Percentiles rank a stretch among this genome's conserved stretches.
Evolutionary conservation across 768 basidiomycete genomes (phyloP).

Genomic region (Kwoniella heveanensis): DNA sequence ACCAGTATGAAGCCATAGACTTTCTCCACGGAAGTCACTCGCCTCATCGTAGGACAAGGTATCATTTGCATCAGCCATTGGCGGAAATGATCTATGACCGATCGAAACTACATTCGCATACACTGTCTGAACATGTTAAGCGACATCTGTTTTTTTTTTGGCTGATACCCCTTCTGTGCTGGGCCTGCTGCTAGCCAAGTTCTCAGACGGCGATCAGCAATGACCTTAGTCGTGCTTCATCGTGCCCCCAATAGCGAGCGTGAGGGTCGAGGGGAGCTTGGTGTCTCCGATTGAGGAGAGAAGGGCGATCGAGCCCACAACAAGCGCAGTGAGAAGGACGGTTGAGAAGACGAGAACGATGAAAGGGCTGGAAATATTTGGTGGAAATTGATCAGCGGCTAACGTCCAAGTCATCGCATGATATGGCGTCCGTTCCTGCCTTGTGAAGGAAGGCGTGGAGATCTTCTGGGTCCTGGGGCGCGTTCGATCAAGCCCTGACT

Average conservation of each 20-base stretch:
- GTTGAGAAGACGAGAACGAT: slow-evolving; percentile 48
- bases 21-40: too few relatives aligned
- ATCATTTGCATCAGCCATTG: not conserved
- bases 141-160: too few relatives aligned
- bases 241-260: slow-evolving; percentile 36
- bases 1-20: too few relatives aligned
- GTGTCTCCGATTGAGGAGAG: slow-evolving; percentile 44
- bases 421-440: too few relatives aligned
- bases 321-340: slow-evolving; percentile 29
- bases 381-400: not conserved
- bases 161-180: too few relatives aligned
- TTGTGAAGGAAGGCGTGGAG: too few relatives aligned
- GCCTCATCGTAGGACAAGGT: not conserved
- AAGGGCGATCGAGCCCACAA: slow-evolving; percentile 41
- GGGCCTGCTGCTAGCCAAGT: too few relatives aligned
- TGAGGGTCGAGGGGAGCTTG: slow-evolving; percentile 49
- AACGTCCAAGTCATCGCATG: not conserved
- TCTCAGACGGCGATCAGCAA: too few relatives aligned
- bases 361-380: slow-evolving; percentile 48
- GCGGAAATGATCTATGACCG: not conserved
- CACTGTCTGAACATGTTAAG: too few relatives aligned
- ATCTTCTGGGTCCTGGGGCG: too few relatives aligned
- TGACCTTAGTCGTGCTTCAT: slow-evolving; percentile 42
- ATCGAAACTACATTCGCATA: too few relatives aligned
- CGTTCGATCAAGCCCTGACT: too few relatives aligned